phyloP scores from a whole-genome alignment of 805 yeast species.

The Hanseniaspora occidentalis region DNA sequence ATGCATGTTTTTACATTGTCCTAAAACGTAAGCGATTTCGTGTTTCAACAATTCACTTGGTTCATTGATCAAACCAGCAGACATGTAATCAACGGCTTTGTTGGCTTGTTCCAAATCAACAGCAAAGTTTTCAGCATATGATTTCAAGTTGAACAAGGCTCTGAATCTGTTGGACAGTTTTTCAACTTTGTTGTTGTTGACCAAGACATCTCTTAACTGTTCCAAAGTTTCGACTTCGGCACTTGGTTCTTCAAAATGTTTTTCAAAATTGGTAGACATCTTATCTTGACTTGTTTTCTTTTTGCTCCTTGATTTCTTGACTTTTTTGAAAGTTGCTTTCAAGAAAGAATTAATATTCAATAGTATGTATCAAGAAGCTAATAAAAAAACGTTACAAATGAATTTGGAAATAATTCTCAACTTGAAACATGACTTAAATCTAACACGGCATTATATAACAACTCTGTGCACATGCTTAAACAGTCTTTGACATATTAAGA shows the following conservation, averaged over 20 bases:
- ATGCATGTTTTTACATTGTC: constrained; percentile 77
- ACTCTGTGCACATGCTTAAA: no score
- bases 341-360: no score
- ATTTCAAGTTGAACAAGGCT: constrained; percentile 84
- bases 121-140: constrained; percentile 64
- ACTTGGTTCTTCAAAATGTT: constrained; percentile 23
- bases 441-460: no score
- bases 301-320: background rate
- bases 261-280: constrained; percentile 27
- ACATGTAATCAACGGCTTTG: constrained; percentile 67
- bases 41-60: constrained; percentile 82
- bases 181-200: constrained; percentile 52
- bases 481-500: no score
- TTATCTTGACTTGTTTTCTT: background rate
- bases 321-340: no score
- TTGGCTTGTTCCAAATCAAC: constrained; percentile 41
- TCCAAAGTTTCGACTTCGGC: constrained; percentile 37
- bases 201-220: constrained; percentile 57
- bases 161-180: constrained; percentile 82
- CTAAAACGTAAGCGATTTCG: constrained; percentile 94
- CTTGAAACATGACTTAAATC: no score
- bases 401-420: no score
- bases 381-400: background rate
- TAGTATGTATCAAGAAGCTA: background rate
- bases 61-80: constrained; percentile 67